These are phyloP conservation scores for Aspergillus jensenii DNA, from an alignment of 2,329 filamentous ascomycete genomes.

Conservation along the genomic window DNA sequence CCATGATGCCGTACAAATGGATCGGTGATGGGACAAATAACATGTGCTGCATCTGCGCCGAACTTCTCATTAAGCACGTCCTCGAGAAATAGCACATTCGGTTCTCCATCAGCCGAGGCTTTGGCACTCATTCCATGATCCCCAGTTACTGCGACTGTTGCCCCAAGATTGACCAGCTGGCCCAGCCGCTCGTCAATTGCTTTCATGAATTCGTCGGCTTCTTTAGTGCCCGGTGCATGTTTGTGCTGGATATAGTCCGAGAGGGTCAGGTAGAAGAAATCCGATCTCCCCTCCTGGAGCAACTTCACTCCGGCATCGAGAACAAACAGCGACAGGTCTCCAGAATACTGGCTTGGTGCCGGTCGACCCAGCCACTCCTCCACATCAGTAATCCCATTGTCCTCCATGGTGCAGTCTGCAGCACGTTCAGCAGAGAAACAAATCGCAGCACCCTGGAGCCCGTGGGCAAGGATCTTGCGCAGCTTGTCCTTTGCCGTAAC, in stretches of 20 bases:
- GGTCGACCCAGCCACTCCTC: not conserved
- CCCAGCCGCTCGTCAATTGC: not conserved
- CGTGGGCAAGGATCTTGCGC: not conserved
- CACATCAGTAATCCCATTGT: not conserved
- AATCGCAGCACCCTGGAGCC: not conserved
- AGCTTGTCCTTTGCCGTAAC: constrained; percentile 3
- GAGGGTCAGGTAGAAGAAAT: not conserved
- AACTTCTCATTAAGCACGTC: not conserved
- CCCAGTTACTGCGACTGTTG: not conserved
- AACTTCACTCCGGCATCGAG: not conserved
- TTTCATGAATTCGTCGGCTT: not conserved
- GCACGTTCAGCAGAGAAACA: constrained; percentile 1
- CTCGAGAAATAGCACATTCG: not conserved
- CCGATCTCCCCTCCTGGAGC: not conserved
- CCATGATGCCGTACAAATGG: constrained; percentile 4
- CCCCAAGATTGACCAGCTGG: not conserved
- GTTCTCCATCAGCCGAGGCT: not conserved
- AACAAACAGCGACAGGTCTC: not conserved
- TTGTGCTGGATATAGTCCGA: constrained; percentile 3
- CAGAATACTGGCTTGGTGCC: constrained; percentile 1
- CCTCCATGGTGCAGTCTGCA: not conserved
- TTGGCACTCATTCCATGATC: constrained; percentile 2
- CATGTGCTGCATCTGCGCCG: not conserved
- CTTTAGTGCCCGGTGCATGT: not conserved
- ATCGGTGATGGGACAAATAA: constrained; percentile 2